These are phyloP conservation scores for Ananas comosus DNA, from an alignment of 176 grass and related monocot genomes.

Conservation along the genomic window DNA sequence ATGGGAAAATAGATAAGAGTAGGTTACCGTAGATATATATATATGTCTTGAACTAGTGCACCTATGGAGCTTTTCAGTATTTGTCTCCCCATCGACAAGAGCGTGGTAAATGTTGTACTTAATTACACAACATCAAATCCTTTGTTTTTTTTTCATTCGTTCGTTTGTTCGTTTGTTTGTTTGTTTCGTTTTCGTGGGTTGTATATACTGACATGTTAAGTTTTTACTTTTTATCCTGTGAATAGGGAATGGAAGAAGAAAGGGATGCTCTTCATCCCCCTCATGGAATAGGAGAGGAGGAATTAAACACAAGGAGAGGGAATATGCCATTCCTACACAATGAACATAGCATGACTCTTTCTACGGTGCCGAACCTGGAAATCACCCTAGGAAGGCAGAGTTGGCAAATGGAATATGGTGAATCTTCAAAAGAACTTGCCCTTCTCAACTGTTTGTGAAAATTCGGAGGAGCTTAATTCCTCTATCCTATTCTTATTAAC, in stretches of 20 bases:
- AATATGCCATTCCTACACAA: not conserved
- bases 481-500: not conserved
- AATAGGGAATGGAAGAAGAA: constrained; percentile 23
- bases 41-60: too few relatives aligned
- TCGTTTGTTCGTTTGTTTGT: too few relatives aligned
- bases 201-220: not conserved
- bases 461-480: not conserved
- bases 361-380: constrained; percentile 51
- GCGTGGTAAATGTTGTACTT: too few relatives aligned
- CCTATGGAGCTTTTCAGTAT: too few relatives aligned
- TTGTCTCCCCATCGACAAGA: too few relatives aligned
- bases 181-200: too few relatives aligned
- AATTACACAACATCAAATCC: too few relatives aligned
- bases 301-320: constrained; percentile 12
- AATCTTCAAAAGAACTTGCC: constrained; percentile 39
- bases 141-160: too few relatives aligned
- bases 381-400: constrained; percentile 71
- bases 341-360: constrained; percentile 26
- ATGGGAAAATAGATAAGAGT: not conserved
- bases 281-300: constrained; percentile 16
- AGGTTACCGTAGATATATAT: not conserved
- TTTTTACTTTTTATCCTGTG: not conserved
- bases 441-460: constrained; percentile 52
- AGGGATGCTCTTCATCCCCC: constrained; percentile 10
- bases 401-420: constrained; percentile 37